phyloP scores from a whole-genome alignment of 73 alveolate species.

The Paramecium pentaurelia region DNA sequence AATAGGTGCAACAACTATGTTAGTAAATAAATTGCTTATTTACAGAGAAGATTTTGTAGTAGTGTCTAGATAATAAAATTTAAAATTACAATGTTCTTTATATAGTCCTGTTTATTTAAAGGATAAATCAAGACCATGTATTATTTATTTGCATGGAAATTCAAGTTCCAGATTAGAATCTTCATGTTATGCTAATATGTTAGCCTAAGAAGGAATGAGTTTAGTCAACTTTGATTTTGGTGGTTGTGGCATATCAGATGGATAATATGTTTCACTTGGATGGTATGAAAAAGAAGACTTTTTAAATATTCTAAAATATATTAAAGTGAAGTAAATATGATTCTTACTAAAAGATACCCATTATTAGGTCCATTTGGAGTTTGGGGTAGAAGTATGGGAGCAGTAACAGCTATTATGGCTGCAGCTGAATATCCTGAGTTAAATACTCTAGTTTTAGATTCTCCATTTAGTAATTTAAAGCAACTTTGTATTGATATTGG shows the following conservation, averaged over 20 bases:
- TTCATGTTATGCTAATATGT: slow-evolving; percentile 71
- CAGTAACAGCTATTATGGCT: slow-evolving; percentile 86
- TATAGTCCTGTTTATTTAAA: slow-evolving; percentile 82
- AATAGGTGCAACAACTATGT: slow-evolving; percentile 66
- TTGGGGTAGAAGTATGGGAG: slow-evolving; percentile 97
- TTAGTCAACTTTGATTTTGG: slow-evolving; percentile 81
- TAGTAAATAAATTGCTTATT: slow-evolving; percentile 67
- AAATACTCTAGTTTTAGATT: slow-evolving; percentile 80
- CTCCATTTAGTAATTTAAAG: slow-evolving; percentile 76
- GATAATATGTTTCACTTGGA: slow-evolving; percentile 85
- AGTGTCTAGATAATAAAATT: slow-evolving; percentile 40
- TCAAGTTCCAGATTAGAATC: slow-evolving; percentile 92
- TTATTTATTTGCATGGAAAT: slow-evolving; percentile 93
- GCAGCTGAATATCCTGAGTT: slow-evolving; percentile 72
- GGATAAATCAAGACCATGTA: slow-evolving; percentile 82
- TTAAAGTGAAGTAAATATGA: slow-evolving; percentile 23
- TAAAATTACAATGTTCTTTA: slow-evolving; percentile 73
- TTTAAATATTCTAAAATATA: slow-evolving; percentile 71
- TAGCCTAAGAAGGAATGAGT: slow-evolving; percentile 74
- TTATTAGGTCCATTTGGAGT: slow-evolving; percentile 80
- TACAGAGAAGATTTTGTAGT: slow-evolving; percentile 38
- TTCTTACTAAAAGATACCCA: slow-evolving; percentile 48
- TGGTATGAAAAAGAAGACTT: slow-evolving; percentile 87
- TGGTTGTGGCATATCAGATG: slow-evolving; percentile 85
- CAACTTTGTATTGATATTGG: slow-evolving; percentile 43